Evolutionary conservation across 805 yeast species (phyloP).

Genomic region (Monosporozyma aquatica): DNA sequence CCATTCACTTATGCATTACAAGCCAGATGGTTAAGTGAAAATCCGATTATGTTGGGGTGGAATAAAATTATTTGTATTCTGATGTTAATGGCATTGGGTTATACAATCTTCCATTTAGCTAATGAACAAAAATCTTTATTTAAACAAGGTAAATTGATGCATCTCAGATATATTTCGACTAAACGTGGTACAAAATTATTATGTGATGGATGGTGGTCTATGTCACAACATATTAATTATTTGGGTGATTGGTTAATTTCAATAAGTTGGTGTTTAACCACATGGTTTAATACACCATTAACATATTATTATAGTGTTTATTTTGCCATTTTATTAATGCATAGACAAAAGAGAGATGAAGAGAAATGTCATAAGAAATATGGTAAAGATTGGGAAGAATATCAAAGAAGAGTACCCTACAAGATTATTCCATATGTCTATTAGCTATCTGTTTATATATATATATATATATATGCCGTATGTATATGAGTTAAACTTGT

Average conservation of each 20-base stretch:
- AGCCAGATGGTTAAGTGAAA: conserved; percentile 66
- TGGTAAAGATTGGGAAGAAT: conserved; percentile 77
- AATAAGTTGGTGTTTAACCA: conserved; percentile 84
- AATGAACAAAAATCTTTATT: conserved; percentile 81
- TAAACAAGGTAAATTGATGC: conserved; percentile 63
- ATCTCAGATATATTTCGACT: conserved; percentile 63
- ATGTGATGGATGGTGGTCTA: conserved; percentile 94
- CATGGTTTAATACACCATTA: conserved; percentile 71
- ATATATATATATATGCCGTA: conserved; percentile 2
- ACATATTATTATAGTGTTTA: conserved; percentile 83
- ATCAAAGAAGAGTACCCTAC: conserved; percentile 74
- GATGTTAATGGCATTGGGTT: conserved; percentile 51
- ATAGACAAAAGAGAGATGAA: conserved; percentile 88
- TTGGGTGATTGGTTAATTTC: conserved; percentile 93
- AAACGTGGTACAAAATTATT: conserved; percentile 70
- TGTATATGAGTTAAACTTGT: conserved; percentile 35
- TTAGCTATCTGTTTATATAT: conserved; percentile 27
- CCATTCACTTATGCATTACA: conserved; percentile 90
- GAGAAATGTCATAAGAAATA: conserved; percentile 81
- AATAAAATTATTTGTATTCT: conserved; percentile 31
- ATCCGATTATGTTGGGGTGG: conserved; percentile 37
- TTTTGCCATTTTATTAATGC: conserved; percentile 73
- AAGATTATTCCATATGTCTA: conserved; percentile 85
- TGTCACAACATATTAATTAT: conserved; percentile 87
- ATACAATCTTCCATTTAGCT: conserved; percentile 72